Conservation (phyloP, 2,329 filamentous ascomycete species). For the Balansia obtecta region DNA sequence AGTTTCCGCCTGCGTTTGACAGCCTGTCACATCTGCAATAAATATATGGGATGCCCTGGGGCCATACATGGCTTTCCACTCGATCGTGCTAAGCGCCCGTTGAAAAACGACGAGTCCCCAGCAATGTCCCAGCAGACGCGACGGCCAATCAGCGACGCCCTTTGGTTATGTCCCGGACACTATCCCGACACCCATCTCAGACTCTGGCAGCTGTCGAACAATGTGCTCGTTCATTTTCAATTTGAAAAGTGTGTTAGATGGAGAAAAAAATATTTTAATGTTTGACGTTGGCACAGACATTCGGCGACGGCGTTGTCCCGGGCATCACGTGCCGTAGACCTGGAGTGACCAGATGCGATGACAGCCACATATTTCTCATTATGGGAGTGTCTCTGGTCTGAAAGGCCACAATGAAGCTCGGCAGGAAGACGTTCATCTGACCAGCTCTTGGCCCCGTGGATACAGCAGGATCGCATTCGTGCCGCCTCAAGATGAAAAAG, state of each 20-base stretch:
- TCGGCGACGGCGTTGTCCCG: not conserved
- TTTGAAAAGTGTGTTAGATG: not conserved
- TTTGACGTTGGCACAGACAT: not conserved
- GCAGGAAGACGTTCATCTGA: too few relatives aligned
- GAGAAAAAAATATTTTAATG: not conserved
- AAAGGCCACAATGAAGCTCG: too few relatives aligned
- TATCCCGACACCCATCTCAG: too few relatives aligned
- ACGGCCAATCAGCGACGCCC: not conserved
- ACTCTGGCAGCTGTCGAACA: not conserved
- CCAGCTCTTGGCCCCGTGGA: too few relatives aligned
- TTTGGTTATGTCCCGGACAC: not conserved
- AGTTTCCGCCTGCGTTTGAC: not conserved
- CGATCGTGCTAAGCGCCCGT: not conserved
- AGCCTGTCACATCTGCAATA: not conserved
- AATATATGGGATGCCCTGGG: not conserved
- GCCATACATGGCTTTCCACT: not conserved
- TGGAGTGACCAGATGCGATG: not conserved
- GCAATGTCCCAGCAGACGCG: too few relatives aligned
- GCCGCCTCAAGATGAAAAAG: too few relatives aligned
- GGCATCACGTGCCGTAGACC: not conserved
- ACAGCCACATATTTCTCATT: too few relatives aligned
- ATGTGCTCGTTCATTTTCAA: not conserved
- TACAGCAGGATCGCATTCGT: too few relatives aligned
- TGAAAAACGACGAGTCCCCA: too few relatives aligned
- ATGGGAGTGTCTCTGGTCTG: too few relatives aligned